Evolutionary conservation across 352 stramenopile genomes (phyloP).

Genomic region (Pythium utonaiense): DNA sequence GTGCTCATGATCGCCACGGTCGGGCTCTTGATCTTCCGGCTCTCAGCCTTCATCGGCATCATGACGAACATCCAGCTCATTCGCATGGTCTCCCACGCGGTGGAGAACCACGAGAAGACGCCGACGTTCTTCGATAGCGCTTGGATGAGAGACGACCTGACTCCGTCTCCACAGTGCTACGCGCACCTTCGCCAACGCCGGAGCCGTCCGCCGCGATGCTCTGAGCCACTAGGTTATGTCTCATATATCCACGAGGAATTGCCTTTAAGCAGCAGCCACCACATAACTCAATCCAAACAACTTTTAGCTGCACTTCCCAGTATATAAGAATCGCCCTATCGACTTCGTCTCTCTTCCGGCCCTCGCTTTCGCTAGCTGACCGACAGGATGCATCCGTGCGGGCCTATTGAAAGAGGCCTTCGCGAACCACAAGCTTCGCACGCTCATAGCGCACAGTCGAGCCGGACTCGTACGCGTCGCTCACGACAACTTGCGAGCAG

Average conservation of each 20-base stretch:
- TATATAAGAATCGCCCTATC: too few species aligned
- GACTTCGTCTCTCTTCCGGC: too few species aligned
- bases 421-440: conserved; percentile 2
- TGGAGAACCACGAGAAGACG: conserved; percentile 16
- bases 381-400: too few species aligned
- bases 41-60: conserved; percentile 43
- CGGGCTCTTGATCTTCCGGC: conserved; percentile 39
- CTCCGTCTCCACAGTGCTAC: not conserved
- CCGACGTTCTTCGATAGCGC: conserved; percentile 2
- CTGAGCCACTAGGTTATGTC: too few species aligned
- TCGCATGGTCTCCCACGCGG: conserved; percentile 38
- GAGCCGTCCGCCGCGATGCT: too few species aligned
- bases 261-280: too few species aligned
- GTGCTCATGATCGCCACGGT: conserved; percentile 40
- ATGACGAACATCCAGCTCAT: conserved; percentile 59
- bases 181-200: not conserved
- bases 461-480: conserved; percentile 2
- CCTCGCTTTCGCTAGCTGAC: too few species aligned
- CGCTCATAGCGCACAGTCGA: conserved; percentile 3
- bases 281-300: too few species aligned
- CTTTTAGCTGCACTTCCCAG: too few species aligned
- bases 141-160: not conserved
- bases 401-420: conserved; percentile 7
- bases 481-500: not conserved
- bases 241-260: too few species aligned